Evolutionary conservation across 192 early-diverging fungal species (phyloP).

Genomic region (Dispira simplex): DNA sequence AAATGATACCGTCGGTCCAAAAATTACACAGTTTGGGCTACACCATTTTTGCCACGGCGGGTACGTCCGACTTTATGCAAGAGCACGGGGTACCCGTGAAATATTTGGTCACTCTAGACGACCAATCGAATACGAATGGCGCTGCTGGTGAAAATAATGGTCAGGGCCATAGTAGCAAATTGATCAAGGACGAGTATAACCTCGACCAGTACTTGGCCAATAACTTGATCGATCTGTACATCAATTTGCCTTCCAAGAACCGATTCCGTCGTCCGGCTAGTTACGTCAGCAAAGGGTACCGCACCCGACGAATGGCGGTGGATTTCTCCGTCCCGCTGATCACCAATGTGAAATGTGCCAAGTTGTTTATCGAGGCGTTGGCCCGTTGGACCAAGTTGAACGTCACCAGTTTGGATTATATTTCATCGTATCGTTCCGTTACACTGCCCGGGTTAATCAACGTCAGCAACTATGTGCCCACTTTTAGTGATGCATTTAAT

Average conservation of each 20-base stretch:
- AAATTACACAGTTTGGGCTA: constrained; percentile 74
- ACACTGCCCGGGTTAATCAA: constrained; percentile 81
- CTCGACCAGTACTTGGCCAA: constrained; percentile 89
- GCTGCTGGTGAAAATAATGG: not conserved
- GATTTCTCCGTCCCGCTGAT: constrained; percentile 94
- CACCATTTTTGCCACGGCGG: constrained; percentile 87
- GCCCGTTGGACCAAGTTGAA: constrained; percentile 40
- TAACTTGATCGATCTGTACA: constrained; percentile 95
- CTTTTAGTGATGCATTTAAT: constrained; percentile 22
- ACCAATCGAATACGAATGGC: not conserved
- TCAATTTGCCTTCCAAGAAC: constrained; percentile 98
- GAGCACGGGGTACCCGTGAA: constrained; percentile 89
- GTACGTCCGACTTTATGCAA: constrained; percentile 92
- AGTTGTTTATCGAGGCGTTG: constrained; percentile 93
- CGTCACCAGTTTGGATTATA: constrained; percentile 63
- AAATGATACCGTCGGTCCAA: constrained; percentile 83
- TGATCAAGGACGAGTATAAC: constrained; percentile 72
- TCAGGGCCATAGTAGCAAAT: constrained; percentile 29
- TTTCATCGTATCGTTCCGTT: constrained; percentile 72
- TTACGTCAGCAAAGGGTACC: constrained; percentile 91
- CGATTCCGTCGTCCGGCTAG: constrained; percentile 86
- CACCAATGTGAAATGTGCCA: constrained; percentile 99
- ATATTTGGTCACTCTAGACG: constrained; percentile 60
- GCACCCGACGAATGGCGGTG: constrained; percentile 91
- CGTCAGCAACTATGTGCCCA: constrained; percentile 49